Percentiles rank a stretch among this genome's conserved stretches.
These are phyloP conservation scores for Penicillium waksmanii DNA, from an alignment of 495 filamentous ascomycete species.

Conservation along the genomic window DNA sequence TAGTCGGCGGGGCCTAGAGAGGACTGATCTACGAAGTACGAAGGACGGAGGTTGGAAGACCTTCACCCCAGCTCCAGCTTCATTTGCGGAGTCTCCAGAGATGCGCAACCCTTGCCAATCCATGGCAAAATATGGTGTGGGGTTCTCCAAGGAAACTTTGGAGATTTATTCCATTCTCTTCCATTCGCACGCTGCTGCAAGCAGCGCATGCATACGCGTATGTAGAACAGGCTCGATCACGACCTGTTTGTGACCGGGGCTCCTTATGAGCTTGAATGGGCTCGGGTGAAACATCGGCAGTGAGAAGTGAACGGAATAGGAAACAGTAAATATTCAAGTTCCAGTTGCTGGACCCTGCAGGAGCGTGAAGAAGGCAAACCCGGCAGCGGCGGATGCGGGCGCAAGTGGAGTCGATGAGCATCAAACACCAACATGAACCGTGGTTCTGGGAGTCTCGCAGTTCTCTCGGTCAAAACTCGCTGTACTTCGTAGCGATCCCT, in stretches of 20 bases:
- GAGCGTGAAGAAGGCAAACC: neutral
- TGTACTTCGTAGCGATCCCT: neutral
- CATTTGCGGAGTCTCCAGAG: conserved; percentile 8
- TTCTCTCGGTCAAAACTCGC: conserved; percentile 41
- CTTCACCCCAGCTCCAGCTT: neutral
- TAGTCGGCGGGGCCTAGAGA: neutral
- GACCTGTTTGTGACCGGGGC: neutral
- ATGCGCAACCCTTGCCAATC: neutral
- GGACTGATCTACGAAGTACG: neutral
- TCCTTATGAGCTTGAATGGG: neutral
- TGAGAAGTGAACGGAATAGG: conserved; percentile 1
- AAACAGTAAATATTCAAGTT: neutral
- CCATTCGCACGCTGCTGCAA: neutral
- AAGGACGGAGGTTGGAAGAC: neutral
- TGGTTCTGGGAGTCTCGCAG: conserved; percentile 18
- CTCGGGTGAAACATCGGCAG: conserved; percentile 2
- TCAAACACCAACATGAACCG: conserved; percentile 6
- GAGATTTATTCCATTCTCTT: neutral
- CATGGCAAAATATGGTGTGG: neutral
- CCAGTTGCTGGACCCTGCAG: neutral
- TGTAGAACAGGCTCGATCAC: neutral
- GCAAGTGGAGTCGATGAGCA: conserved; percentile 5
- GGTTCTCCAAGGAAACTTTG: neutral
- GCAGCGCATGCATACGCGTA: neutral
- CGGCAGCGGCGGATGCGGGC: neutral